Evolutionary conservation across 768 basidiomycete genomes (phyloP).

Genomic region (Dendrothele bispora): DNA sequence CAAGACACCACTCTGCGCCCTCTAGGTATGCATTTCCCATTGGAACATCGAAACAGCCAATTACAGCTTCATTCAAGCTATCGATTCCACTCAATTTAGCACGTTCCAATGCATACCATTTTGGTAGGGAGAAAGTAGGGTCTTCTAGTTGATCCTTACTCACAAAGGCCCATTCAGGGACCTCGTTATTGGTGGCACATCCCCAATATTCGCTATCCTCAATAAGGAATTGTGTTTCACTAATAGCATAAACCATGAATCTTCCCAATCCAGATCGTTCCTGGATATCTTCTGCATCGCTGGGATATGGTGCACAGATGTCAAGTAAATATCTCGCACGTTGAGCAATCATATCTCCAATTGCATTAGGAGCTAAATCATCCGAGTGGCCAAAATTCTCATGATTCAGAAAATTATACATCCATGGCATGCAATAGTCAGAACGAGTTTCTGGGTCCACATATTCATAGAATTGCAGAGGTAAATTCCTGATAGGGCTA

Average conservation of each 20-base stretch:
- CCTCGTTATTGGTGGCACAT: not conserved
- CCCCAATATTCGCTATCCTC: not conserved
- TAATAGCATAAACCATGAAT: not conserved
- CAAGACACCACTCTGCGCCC: not conserved
- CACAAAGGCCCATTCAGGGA: not conserved
- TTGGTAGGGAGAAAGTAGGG: not conserved
- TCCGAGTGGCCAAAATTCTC: not conserved
- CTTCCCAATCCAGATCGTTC: not conserved
- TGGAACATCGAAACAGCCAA: not conserved
- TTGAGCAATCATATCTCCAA: constrained; percentile 4
- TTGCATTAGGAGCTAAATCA: not conserved
- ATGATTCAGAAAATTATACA: not conserved
- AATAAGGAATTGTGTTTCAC: not conserved
- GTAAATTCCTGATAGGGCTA: too few species aligned
- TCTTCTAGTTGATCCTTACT: not conserved
- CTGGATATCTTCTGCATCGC: not conserved
- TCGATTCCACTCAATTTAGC: not conserved
- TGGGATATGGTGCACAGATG: constrained; percentile 5
- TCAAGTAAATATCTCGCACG: constrained; percentile 1
- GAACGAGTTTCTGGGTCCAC: not conserved
- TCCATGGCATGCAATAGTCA: not conserved
- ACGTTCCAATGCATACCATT: constrained; percentile 9
- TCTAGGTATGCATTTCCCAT: constrained; percentile 1
- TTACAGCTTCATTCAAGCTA: not conserved
- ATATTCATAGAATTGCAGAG: too few species aligned